Evolutionary conservation across 2,329 filamentous ascomycete species (phyloP).

Genomic region (Cadophora luteo-olivacea): DNA sequence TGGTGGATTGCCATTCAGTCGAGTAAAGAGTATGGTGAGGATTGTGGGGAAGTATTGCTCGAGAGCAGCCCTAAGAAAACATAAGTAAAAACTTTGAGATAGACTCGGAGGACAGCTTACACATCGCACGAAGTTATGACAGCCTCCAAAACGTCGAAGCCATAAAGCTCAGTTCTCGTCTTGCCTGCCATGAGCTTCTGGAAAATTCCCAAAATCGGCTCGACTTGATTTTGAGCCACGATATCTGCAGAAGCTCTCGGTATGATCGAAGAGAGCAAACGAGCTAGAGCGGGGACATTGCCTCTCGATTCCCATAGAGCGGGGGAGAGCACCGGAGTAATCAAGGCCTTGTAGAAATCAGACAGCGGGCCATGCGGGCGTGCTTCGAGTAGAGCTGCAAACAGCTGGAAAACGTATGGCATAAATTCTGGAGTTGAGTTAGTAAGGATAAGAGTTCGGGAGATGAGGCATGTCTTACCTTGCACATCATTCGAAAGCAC

Average conservation of each 20-base stretch:
- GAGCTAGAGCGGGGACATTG: constrained; percentile 89
- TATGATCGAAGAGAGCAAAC: constrained; percentile 84
- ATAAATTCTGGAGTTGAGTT: constrained; percentile 74
- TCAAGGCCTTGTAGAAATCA: constrained; percentile 78
- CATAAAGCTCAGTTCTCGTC: constrained; percentile 73
- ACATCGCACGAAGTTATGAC: constrained; percentile 74
- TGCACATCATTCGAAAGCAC: constrained; percentile 84
- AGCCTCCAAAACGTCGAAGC: constrained; percentile 88
- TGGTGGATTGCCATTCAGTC: constrained; percentile 65
- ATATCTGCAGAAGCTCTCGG: constrained; percentile 77
- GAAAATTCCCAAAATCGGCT: constrained; percentile 93
- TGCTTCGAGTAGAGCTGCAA: constrained; percentile 87
- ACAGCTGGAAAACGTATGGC: constrained; percentile 95
- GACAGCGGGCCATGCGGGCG: constrained; percentile 82
- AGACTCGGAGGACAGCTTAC: constrained; percentile 53
- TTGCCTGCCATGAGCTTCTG: constrained; percentile 79
- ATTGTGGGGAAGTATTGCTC: constrained; percentile 65
- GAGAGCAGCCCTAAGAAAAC: constrained; percentile 59
- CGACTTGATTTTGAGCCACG: constrained; percentile 78
- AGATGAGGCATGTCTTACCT: constrained; percentile 53
- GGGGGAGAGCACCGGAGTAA: constrained; percentile 81
- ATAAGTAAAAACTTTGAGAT: constrained; percentile 37
- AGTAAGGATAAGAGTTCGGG: constrained; percentile 36
- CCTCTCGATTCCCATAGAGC: constrained; percentile 89
- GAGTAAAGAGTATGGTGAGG: constrained; percentile 80